A percentile compares a stretch with the other conserved stretches of the same genome.
These are phyloP conservation scores for Pseudophaeomoniella oleicola DNA, from an alignment of 2,329 filamentous ascomycete species.

Conservation along the genomic window DNA sequence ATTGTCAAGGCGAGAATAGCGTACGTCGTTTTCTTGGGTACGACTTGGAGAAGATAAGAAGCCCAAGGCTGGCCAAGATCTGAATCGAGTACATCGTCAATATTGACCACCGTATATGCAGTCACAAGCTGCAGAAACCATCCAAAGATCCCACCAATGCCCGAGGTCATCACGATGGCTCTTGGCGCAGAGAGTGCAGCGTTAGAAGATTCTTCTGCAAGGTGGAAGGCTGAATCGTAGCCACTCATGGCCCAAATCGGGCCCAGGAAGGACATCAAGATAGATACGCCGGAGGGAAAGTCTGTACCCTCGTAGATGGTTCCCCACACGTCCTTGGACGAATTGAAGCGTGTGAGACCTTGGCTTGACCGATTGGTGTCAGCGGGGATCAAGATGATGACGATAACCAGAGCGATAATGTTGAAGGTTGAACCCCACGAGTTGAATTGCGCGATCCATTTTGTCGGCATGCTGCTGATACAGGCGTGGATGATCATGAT, in stretches of 20 bases:
- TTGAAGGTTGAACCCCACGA: slow-evolving; percentile 57
- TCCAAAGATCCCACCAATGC: slow-evolving; percentile 50
- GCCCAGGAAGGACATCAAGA: slow-evolving; percentile 57
- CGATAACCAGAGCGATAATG: slow-evolving; percentile 49
- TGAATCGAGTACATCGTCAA: slow-evolving; percentile 42
- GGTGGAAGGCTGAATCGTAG: slow-evolving; percentile 56
- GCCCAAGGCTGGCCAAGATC: slow-evolving; percentile 57
- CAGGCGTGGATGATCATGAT: slow-evolving; percentile 53
- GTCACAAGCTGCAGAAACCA: slow-evolving; percentile 63
- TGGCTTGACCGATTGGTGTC: slow-evolving; percentile 35
- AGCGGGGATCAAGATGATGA: slow-evolving; percentile 55
- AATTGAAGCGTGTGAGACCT: slow-evolving; percentile 42
- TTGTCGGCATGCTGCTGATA: slow-evolving; percentile 57
- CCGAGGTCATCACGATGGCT: slow-evolving; percentile 57
- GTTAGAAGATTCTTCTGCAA: slow-evolving; percentile 64
- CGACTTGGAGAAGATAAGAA: slow-evolving; percentile 51
- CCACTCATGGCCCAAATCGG: slow-evolving; percentile 46
- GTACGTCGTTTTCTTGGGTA: slow-evolving; percentile 45
- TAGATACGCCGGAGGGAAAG: slow-evolving; percentile 51
- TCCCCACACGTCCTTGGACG: slow-evolving; percentile 48
- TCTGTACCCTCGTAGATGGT: slow-evolving; percentile 51
- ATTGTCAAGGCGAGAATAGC: slow-evolving; percentile 53
- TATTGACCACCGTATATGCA: slow-evolving; percentile 55
- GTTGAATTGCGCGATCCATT: slow-evolving; percentile 57
- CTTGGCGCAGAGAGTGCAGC: slow-evolving; percentile 55